Percentiles rank a stretch among this genome's conserved stretches.
Evolutionary conservation across 1,284 basidiomycete species (phyloP).

Genomic region (Rhodotorula sp.): DNA sequence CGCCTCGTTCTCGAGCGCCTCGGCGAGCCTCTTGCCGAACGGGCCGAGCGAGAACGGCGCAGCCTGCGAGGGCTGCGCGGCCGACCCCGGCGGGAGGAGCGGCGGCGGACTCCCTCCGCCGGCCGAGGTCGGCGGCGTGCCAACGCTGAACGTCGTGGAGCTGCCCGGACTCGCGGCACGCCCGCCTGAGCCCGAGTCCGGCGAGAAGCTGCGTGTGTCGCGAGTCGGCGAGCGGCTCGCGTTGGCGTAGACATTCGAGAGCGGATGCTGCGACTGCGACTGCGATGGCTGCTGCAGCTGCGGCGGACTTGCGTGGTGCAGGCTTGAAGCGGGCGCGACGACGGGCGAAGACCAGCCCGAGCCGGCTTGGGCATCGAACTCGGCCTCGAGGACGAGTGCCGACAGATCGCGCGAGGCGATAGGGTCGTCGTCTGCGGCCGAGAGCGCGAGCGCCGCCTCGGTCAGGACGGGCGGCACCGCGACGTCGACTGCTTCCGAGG

Average conservation of each 20-base stretch:
- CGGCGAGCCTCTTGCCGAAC: constrained; percentile 33
- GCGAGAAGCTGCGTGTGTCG: constrained; percentile 29
- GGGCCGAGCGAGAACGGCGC: constrained; percentile 1
- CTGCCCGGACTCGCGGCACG: constrained; percentile 23
- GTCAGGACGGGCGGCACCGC: constrained; percentile 42
- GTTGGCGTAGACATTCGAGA: constrained; percentile 16
- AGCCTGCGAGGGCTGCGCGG: not conserved
- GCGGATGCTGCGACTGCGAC: constrained; percentile 2
- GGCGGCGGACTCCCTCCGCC: constrained; percentile 14
- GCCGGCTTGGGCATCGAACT: constrained; percentile 24
- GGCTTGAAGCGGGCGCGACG: constrained; percentile 8
- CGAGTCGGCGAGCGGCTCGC: constrained; percentile 30
- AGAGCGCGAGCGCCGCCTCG: constrained; percentile 36
- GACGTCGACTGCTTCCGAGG: constrained; percentile 43
- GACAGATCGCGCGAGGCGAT: constrained; percentile 26
- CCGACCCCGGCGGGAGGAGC: not conserved
- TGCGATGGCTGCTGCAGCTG: constrained; percentile 1
- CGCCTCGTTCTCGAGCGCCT: constrained; percentile 38
- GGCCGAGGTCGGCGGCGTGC: constrained; percentile 26
- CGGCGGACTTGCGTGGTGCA: constrained; percentile 1
- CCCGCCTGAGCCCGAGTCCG: constrained; percentile 27
- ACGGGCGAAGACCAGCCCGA: constrained; percentile 35
- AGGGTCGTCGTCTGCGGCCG: constrained; percentile 24
- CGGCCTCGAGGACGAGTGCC: constrained; percentile 28
- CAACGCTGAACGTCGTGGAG: constrained; percentile 28